A percentile compares a stretch with the other conserved stretches of the same genome.
Evolutionary conservation across 768 basidiomycete genomes (phyloP).

Genomic region (Tricholoma matsutake): DNA sequence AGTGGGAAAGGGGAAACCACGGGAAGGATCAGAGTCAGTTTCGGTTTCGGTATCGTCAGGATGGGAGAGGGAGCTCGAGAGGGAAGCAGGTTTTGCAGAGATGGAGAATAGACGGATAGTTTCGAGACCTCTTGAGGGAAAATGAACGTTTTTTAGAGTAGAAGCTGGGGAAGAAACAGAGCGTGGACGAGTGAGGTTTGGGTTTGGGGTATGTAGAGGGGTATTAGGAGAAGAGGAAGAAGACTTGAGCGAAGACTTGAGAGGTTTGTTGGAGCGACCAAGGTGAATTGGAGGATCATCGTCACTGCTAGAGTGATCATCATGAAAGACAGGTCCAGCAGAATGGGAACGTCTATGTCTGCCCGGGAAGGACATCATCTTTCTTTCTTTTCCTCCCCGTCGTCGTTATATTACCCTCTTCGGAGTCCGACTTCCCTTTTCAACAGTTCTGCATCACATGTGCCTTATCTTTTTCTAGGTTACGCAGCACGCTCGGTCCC

Average conservation of each 20-base stretch:
- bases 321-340: too few relatives aligned
- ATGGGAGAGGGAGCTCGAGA: too few relatives aligned
- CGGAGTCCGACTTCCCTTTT: too few relatives aligned
- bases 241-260: slow-evolving; percentile 81
- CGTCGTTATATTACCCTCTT: too few relatives aligned
- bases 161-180: slow-evolving; percentile 26
- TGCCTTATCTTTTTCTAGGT: too few relatives aligned
- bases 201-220: slow-evolving; percentile 21
- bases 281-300: slow-evolving; percentile 22
- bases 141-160: slow-evolving; percentile 76
- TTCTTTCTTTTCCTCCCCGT: too few relatives aligned
- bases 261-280: slow-evolving; percentile 79
- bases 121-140: slow-evolving; percentile 64
- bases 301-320: too few relatives aligned
- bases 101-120: slow-evolving; percentile 61
- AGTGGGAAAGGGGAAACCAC: slow-evolving; percentile 7
- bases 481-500: too few relatives aligned
- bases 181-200: slow-evolving; percentile 40
- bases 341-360: too few relatives aligned
- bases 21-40: slow-evolving; percentile 37
- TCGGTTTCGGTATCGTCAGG: slow-evolving; percentile 48
- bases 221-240: slow-evolving; percentile 50
- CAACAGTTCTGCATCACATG: too few relatives aligned
- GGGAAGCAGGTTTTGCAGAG: slow-evolving; percentile 63
- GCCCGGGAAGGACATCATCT: too few relatives aligned